Evolutionary conservation across 1,139 yeast species (phyloP).

Genomic region (Yueomyces sp.): DNA sequence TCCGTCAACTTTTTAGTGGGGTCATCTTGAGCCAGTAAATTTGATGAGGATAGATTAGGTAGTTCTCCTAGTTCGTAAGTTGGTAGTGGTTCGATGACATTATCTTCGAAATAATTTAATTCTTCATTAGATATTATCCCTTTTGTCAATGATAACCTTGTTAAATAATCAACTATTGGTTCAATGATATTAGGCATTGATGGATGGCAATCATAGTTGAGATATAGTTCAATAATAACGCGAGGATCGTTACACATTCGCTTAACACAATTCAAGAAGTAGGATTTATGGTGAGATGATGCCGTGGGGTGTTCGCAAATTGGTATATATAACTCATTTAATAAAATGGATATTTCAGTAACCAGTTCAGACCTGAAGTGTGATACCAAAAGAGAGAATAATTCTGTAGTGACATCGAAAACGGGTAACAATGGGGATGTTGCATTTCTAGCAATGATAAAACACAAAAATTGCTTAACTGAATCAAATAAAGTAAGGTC

Average conservation of each 20-base stretch:
- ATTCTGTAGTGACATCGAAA: slow-evolving; percentile 81
- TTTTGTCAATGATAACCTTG: slow-evolving; percentile 57
- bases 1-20: slow-evolving; percentile 42
- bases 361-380: slow-evolving; percentile 79
- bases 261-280: slow-evolving; percentile 64
- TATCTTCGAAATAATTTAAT: slow-evolving; percentile 51
- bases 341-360: slow-evolving; percentile 83
- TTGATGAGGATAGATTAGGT: slow-evolving; percentile 48
- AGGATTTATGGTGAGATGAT: slow-evolving; percentile 83
- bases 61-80: slow-evolving; percentile 62
- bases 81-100: slow-evolving; percentile 46
- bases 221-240: slow-evolving; percentile 78
- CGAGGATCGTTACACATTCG: slow-evolving; percentile 80
- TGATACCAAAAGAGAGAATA: slow-evolving; percentile 78
- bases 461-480: slow-evolving; percentile 70
- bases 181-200: slow-evolving; percentile 78
- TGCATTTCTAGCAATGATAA: slow-evolving; percentile 78
- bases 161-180: slow-evolving; percentile 61
- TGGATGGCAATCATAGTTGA: slow-evolving; percentile 89
- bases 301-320: slow-evolving; percentile 86
- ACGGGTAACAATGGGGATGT: slow-evolving; percentile 87
- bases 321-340: slow-evolving; percentile 88
- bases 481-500: slow-evolving; percentile 61
- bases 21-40: slow-evolving; percentile 47
- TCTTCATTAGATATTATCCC: slow-evolving; percentile 64